These are phyloP conservation scores for Aplosporella prunicola DNA, from an alignment of 2,329 filamentous ascomycete species.

Conservation along the genomic window DNA sequence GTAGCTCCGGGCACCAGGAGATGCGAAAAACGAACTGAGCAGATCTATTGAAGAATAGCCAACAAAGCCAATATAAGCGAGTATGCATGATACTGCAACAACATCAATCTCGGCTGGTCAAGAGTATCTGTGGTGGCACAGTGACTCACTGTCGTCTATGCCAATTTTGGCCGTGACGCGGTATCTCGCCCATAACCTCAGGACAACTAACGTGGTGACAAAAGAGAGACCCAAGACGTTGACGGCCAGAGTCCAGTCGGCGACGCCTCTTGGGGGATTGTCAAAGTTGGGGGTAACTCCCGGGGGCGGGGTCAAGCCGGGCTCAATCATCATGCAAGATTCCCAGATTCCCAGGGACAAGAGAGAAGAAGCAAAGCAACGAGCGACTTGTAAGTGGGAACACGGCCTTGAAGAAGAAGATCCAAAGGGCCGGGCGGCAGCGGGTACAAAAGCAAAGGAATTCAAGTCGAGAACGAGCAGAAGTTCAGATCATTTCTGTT, in stretches of 20 bases:
- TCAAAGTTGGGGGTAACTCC: conserved; percentile 15
- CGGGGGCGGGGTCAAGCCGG: conserved; percentile 13
- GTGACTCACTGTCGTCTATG: conserved; percentile 27
- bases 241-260: conserved; percentile 26
- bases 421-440: too few relatives aligned
- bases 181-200: conserved; percentile 24
- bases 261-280: conserved; percentile 14
- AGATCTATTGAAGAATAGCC: conserved; percentile 19
- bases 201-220: conserved; percentile 21
- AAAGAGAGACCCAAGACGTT: conserved; percentile 29
- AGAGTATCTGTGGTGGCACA: too few relatives aligned
- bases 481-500: too few relatives aligned
- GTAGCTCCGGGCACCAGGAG: background rate
- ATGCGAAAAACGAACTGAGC: too few relatives aligned
- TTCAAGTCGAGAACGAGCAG: too few relatives aligned
- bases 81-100: background rate
- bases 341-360: background rate
- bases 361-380: background rate
- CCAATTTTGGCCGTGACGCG: conserved; percentile 23
- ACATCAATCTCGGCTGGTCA: background rate
- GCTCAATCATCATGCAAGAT: background rate
- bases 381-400: too few relatives aligned
- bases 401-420: too few relatives aligned
- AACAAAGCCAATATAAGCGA: conserved; percentile 18
- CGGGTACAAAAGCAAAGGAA: too few relatives aligned